Evolutionary conservation across 352 stramenopile genomes (phyloP).

Genomic region (Globisporangium megalacanthum): DNA sequence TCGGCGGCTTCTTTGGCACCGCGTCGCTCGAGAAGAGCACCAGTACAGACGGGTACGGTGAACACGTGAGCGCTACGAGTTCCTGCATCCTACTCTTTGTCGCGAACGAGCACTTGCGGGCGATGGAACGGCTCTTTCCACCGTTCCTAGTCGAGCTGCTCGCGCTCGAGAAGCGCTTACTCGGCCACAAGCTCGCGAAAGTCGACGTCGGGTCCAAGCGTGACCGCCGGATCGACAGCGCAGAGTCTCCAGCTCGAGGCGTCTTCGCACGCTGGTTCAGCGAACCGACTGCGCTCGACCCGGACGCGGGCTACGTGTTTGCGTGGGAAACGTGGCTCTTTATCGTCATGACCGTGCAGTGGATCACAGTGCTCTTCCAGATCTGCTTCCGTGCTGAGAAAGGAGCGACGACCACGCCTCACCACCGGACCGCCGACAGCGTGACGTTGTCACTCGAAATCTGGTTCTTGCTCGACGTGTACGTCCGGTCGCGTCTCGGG

Average conservation of each 20-base stretch:
- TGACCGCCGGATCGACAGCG: neutral
- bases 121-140: conserved; percentile 22
- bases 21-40: conserved; percentile 11
- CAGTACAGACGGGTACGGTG: conserved; percentile 21
- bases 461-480: conserved; percentile 40
- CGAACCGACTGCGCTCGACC: conserved; percentile 19
- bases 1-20: conserved; percentile 32
- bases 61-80: conserved; percentile 24
- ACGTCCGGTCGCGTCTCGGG: conserved; percentile 29
- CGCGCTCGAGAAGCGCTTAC: conserved; percentile 20
- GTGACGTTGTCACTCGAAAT: conserved; percentile 28
- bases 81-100: conserved; percentile 32
- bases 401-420: neutral
- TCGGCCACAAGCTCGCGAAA: conserved; percentile 24
- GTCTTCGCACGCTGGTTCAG: neutral
- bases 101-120: conserved; percentile 16
- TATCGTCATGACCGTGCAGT: conserved; percentile 37
- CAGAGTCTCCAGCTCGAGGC: neutral
- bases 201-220: conserved; percentile 14
- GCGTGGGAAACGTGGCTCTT: conserved; percentile 42
- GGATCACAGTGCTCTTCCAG: conserved; percentile 31
- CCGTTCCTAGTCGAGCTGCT: conserved; percentile 15
- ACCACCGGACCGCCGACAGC: conserved; percentile 18
- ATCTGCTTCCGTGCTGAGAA: conserved; percentile 33
- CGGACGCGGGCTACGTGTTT: conserved; percentile 24